These are phyloP conservation scores for Suhomyces tanzawaensis DNA, from an alignment of 805 yeast genomes.

Conservation along the genomic window DNA sequence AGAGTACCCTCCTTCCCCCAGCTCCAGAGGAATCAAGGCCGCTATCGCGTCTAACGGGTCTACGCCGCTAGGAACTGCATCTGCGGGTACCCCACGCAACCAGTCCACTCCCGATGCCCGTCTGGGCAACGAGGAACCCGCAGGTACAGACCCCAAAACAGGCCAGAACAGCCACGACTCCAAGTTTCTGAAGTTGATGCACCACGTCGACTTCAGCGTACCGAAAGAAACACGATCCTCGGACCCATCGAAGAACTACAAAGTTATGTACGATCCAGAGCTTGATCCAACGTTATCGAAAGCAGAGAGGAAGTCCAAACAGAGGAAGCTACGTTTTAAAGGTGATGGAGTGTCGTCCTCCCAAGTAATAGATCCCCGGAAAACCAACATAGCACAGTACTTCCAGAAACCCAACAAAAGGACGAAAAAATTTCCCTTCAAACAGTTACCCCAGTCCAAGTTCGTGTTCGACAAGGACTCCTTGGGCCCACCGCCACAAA, in stretches of 20 bases:
- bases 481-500: conserved; percentile 69
- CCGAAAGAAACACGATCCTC: conserved; percentile 7
- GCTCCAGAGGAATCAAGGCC: too few relatives aligned
- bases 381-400: conserved; percentile 21
- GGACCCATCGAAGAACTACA: conserved; percentile 31
- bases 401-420: conserved; percentile 37
- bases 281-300: conserved; percentile 33
- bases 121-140: neutral
- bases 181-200: conserved; percentile 27
- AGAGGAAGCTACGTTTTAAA: conserved; percentile 41
- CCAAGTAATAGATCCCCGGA: conserved; percentile 43
- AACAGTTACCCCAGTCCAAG: conserved; percentile 41
- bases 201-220: conserved; percentile 23
- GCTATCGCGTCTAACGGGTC: neutral
- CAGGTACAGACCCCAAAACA: conserved; percentile 32
- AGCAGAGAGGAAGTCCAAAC: conserved; percentile 27
- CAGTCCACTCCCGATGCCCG: too few relatives aligned
- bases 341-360: conserved; percentile 22
- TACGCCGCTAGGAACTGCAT: too few relatives aligned
- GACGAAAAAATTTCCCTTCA: conserved; percentile 41
- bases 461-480: conserved; percentile 66
- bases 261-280: conserved; percentile 51
- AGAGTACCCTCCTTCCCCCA: too few relatives aligned
- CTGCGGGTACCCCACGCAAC: too few relatives aligned
- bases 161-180: conserved; percentile 33